phyloP scores from a whole-genome alignment of 2,329 filamentous ascomycete genomes.

The Ophiostoma sp. region DNA sequence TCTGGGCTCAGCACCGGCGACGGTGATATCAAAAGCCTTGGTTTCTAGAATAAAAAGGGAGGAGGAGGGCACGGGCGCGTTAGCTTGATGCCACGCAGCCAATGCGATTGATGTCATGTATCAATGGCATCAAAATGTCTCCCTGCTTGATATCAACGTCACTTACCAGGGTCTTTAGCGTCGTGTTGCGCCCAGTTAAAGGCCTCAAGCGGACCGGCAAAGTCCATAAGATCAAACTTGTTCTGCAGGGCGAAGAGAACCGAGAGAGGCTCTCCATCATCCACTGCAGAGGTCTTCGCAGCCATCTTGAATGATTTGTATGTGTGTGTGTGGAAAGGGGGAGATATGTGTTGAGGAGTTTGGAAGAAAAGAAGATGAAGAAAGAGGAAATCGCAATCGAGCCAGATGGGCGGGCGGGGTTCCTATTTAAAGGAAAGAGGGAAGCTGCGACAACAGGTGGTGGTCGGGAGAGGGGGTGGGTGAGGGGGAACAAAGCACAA shows the following conservation, averaged over 20 bases:
- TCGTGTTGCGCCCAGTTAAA: slow-evolving; percentile 54
- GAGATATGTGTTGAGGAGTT: background rate
- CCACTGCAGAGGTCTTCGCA: slow-evolving; percentile 58
- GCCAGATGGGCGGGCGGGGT: slow-evolving; percentile 25
- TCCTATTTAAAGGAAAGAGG: slow-evolving; percentile 23
- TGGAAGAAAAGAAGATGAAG: slow-evolving; percentile 7
- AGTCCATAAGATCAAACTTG: slow-evolving; percentile 61
- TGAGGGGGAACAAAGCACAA: slow-evolving; percentile 25
- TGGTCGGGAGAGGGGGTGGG: background rate
- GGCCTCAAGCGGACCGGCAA: slow-evolving; percentile 57
- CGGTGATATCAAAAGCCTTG: slow-evolving; percentile 60
- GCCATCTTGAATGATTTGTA: slow-evolving; percentile 52
- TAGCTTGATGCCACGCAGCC: background rate
- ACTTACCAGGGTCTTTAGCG: slow-evolving; percentile 54
- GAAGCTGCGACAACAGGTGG: slow-evolving; percentile 6
- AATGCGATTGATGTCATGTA: background rate
- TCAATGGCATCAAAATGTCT: background rate
- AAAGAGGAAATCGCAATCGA: slow-evolving; percentile 4
- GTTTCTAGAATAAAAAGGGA: slow-evolving; percentile 28
- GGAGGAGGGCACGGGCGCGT: slow-evolving; percentile 12
- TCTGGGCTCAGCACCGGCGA: slow-evolving; percentile 55
- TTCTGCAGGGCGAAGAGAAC: slow-evolving; percentile 61
- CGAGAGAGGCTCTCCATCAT: slow-evolving; percentile 57
- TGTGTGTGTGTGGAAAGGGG: background rate
- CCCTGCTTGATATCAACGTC: background rate